A percentile compares a stretch with the other conserved stretches of the same genome.
Evolutionary conservation across 1,284 basidiomycete species (phyloP).

Genomic region (Tylopilus orsonianus): DNA sequence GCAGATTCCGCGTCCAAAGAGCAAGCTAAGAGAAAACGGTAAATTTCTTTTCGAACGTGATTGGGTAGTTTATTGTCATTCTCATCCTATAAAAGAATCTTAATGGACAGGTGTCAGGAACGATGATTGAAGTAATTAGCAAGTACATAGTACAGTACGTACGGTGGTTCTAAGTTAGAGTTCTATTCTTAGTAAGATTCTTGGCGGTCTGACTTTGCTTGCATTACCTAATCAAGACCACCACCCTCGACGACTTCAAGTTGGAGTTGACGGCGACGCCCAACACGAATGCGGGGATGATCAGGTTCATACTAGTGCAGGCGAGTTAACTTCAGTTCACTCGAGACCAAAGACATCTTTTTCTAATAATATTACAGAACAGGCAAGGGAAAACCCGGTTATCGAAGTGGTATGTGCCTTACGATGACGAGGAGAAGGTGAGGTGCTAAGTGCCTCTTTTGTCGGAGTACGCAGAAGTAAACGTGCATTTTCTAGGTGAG

Average conservation of each 20-base stretch:
- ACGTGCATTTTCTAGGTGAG: conserved; percentile 58
- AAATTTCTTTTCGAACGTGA: neutral
- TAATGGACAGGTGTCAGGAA: too few species aligned
- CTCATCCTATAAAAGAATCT: too few species aligned
- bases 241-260: neutral
- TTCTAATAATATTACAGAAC: conserved; percentile 56
- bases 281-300: conserved; percentile 22
- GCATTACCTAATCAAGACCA: conserved; percentile 12
- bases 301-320: conserved; percentile 33
- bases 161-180: neutral
- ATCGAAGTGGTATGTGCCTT: conserved; percentile 97
- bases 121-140: too few species aligned
- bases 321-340: conserved; percentile 5
- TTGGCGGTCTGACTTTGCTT: too few species aligned
- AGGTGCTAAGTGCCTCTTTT: conserved; percentile 15
- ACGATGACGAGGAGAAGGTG: conserved; percentile 95
- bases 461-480: conserved; percentile 4
- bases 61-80: neutral
- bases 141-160: too few species aligned
- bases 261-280: neutral
- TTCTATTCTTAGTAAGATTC: too few species aligned
- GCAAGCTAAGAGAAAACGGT: too few species aligned
- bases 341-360: neutral
- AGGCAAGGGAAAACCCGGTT: conserved; percentile 96
- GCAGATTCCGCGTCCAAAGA: too few species aligned